phyloP scores from a whole-genome alignment of 805 yeast species.

The Kregervanrija delftensis region DNA sequence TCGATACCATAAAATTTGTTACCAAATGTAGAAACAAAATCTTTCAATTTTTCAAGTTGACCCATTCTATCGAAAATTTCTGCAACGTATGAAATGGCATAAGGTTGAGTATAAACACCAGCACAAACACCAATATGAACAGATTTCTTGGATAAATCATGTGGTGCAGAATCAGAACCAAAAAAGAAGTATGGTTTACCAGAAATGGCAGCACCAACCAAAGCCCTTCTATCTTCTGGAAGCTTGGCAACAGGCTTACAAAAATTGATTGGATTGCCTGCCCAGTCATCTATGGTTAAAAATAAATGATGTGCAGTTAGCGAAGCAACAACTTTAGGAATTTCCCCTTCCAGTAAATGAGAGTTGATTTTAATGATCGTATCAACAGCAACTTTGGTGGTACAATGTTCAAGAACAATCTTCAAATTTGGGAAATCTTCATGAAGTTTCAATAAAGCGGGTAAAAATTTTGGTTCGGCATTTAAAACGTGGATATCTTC shows the following conservation, averaged over 20 bases:
- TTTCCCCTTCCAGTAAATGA: conserved; percentile 24
- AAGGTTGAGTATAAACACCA: conserved; percentile 92
- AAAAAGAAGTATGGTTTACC: conserved; percentile 92
- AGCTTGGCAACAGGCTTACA: conserved; percentile 98
- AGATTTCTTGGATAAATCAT: conserved; percentile 73
- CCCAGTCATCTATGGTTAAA: conserved; percentile 90
- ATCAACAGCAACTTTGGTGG: conserved; percentile 82
- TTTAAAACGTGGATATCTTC: conserved; percentile 82
- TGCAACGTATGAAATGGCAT: conserved; percentile 77
- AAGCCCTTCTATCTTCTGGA: conserved; percentile 75
- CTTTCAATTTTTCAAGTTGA: conserved; percentile 58
- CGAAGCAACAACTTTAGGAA: conserved; percentile 73
- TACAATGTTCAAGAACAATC: conserved; percentile 91
- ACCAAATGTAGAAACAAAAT: conserved; percentile 74
- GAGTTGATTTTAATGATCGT: conserved; percentile 62
- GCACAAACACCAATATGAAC: conserved; percentile 86
- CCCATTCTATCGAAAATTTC: conserved; percentile 68
- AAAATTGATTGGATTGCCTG: conserved; percentile 89
- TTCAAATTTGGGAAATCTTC: conserved; percentile 77
- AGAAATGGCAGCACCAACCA: conserved; percentile 81
- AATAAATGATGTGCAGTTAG: conserved; percentile 94
- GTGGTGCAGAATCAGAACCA: conserved; percentile 98
- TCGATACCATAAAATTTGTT: conserved; percentile 59
- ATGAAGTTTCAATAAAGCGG: conserved; percentile 77
- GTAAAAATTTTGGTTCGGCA: conserved; percentile 89